Evolutionary conservation across 1,284 basidiomycete genomes (phyloP), one percentile per base, ranked within the genome.

Genomic region (Caloboletus firmus): DNA sequence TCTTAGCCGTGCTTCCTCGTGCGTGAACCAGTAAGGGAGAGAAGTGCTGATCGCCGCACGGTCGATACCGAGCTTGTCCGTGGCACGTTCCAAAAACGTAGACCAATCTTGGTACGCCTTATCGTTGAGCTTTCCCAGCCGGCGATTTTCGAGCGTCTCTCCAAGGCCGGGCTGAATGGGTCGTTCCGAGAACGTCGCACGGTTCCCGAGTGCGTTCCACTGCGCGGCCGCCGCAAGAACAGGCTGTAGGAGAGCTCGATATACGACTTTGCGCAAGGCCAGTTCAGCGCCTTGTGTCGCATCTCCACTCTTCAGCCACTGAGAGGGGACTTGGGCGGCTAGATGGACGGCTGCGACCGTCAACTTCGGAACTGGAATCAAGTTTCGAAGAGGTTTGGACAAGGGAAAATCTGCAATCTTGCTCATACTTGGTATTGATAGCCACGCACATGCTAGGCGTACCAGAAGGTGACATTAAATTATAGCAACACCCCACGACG

Each of bases 251-350:
- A 87, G 70, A 1, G 85, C 85, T 17, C 87, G 74, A 78, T 84
- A 89, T 10, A 81, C 78, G 32, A 88, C 78, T 63, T 89, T 89
- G 24, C 79, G 75, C 39, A 84, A 69, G 1, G 84, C 76, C 0
- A 87, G 71, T 31, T 68, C 63, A 7, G 77, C 68, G 6, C 57
- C 59, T 15, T 49, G 45, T 15, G 54, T 47, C 6, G 72, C 49
- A 7, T 59, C 59, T 12, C 65, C 55, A 12, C 62, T 62, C 26
- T 59, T 72, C 40, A 64, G 69, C 80, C 66, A 82, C 60, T 67
- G 75, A 50, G 60, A 71, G 11, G 70, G 79, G 24, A 69, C 70
- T 63, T 74, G 78, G 17, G 79, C 73, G 3, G 87, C 86, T 35
- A 89, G 76, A 57, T 88, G 85, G 54, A 80, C 79, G 22, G 81